Evolutionary conservation across 169 alveolate genomes (phyloP).

Genomic region (Plasmodium vivax): DNA sequence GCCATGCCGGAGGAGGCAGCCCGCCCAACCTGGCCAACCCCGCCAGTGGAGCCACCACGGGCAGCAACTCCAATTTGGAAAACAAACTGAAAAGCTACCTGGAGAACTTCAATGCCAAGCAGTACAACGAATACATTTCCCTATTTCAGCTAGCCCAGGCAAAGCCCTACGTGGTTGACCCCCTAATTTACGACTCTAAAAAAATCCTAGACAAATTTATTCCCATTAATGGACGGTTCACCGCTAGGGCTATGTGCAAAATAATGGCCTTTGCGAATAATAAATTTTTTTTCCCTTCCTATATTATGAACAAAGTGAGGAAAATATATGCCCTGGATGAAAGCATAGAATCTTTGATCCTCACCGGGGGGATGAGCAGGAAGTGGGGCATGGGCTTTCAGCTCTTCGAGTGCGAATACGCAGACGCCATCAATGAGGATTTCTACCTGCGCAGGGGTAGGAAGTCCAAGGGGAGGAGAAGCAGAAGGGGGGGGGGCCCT

Average conservation of each 20-base stretch:
- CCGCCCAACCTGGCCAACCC: not conserved
- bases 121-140: constrained; percentile 68
- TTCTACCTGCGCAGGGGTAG: constrained; percentile 9
- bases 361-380: constrained; percentile 79
- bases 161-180: constrained; percentile 78
- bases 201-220: constrained; percentile 76
- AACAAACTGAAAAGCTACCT: constrained; percentile 36
- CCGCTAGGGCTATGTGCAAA: constrained; percentile 77
- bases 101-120: constrained; percentile 32
- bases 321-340: constrained; percentile 64
- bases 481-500: not conserved
- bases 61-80: not conserved
- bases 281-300: constrained; percentile 68
- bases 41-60: not conserved
- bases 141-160: constrained; percentile 60
- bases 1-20: not conserved
- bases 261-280: constrained; percentile 58
- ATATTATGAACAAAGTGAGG: constrained; percentile 44
- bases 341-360: constrained; percentile 74
- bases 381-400: constrained; percentile 81
- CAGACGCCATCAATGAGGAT: constrained; percentile 45
- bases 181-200: constrained; percentile 77
- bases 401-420: constrained; percentile 76
- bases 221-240: constrained; percentile 78
- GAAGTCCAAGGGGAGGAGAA: not conserved